These are phyloP conservation scores for Saccharum hybrid DNA, from an alignment of 202 grass and related monocot genomes.

Conservation along the genomic window DNA sequence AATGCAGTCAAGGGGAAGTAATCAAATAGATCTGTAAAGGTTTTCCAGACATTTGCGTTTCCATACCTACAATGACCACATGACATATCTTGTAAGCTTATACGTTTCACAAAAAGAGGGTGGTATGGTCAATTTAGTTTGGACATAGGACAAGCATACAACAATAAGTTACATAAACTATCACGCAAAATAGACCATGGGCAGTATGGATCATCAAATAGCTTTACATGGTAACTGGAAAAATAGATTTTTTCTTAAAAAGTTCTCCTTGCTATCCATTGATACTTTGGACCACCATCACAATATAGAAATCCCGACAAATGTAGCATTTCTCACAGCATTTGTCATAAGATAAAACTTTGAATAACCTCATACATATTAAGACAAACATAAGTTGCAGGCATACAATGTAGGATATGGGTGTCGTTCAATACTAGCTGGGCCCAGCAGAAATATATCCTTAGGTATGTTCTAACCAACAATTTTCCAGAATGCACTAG, in stretches of 20 bases:
- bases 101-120: not conserved
- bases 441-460: not conserved
- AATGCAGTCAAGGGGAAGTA: constrained; percentile 97
- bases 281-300: not conserved
- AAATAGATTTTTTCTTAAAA: not conserved
- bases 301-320: not conserved
- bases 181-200: not conserved
- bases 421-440: not conserved
- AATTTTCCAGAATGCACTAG: not conserved
- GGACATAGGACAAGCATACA: not conserved
- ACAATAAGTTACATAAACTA: constrained; percentile 6
- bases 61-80: constrained; percentile 75
- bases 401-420: not conserved
- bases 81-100: not conserved
- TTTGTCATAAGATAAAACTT: not conserved
- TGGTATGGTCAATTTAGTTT: not conserved
- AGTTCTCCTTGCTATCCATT: constrained; percentile 1
- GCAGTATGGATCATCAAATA: not conserved
- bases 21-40: constrained; percentile 97
- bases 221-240: not conserved
- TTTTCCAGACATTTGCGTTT: constrained; percentile 99
- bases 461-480: not conserved
- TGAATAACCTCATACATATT: not conserved
- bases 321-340: not conserved
- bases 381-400: not conserved